Conservation (phyloP, 345 rosid genomes). For the Lenwebbia sp. region DNA sequence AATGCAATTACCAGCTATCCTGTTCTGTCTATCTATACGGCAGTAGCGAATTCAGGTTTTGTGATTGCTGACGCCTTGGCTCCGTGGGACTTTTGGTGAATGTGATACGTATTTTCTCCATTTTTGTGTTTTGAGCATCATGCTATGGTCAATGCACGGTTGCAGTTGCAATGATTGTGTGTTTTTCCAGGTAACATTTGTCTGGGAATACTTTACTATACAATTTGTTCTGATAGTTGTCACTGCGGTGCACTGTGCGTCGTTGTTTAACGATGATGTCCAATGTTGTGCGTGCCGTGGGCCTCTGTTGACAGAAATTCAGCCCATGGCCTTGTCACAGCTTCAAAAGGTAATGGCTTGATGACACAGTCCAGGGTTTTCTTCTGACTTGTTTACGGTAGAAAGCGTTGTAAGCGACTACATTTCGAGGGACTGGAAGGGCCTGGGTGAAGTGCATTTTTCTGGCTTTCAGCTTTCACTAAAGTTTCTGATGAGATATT, state of each 20-base stretch:
- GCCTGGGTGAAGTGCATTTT: neutral
- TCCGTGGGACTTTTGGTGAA: neutral
- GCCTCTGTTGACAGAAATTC: neutral
- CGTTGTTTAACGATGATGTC: neutral
- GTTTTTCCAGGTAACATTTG: neutral
- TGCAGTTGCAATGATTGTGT: neutral
- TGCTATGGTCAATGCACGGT: neutral
- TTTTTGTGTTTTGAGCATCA: neutral
- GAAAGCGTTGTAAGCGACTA: neutral
- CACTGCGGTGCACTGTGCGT: neutral
- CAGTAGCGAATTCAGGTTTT: neutral
- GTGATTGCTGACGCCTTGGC: neutral
- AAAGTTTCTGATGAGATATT: neutral
- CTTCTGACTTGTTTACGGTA: neutral
- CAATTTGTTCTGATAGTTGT: neutral
- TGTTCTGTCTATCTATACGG: neutral
- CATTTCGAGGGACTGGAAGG: neutral
- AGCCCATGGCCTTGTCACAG: neutral
- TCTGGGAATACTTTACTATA: neutral
- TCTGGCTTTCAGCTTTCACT: neutral
- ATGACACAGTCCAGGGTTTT: neutral
- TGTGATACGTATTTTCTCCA: neutral
- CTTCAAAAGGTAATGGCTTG: neutral
- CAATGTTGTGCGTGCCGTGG: neutral
- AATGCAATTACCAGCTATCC: neutral